These are phyloP conservation scores for Fusarium hostae DNA, from an alignment of 2,329 filamentous ascomycete genomes.

Conservation along the genomic window DNA sequence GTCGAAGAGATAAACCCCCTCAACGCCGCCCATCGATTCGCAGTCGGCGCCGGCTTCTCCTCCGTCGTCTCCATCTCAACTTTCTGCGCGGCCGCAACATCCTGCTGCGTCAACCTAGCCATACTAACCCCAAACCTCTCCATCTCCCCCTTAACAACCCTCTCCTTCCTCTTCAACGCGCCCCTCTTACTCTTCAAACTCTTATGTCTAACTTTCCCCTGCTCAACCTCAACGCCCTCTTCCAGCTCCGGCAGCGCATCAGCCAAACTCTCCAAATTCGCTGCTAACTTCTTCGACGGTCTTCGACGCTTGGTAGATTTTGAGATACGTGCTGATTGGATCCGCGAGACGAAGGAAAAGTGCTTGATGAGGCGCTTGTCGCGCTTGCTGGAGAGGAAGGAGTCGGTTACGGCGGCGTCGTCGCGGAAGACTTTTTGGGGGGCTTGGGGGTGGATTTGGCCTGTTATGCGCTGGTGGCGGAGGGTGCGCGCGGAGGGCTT, in stretches of 20 bases:
- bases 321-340: slow-evolving; percentile 65
- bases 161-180: slow-evolving; percentile 85
- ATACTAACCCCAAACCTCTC: slow-evolving; percentile 86
- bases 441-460: slow-evolving; percentile 60
- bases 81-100: slow-evolving; percentile 15
- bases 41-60: slow-evolving; percentile 52
- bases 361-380: slow-evolving; percentile 88
- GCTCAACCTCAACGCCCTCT: slow-evolving; percentile 57
- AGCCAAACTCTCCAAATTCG: slow-evolving; percentile 79
- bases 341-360: slow-evolving; percentile 79
- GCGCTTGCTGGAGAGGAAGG: slow-evolving; percentile 78
- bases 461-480: slow-evolving; percentile 62
- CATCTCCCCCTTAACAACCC: slow-evolving; percentile 81
- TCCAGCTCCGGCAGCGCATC: slow-evolving; percentile 79
- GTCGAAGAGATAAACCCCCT: slow-evolving; percentile 86
- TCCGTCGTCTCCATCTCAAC: slow-evolving; percentile 31
- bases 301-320: slow-evolving; percentile 55
- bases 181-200: slow-evolving; percentile 81
- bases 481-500: slow-evolving; percentile 70
- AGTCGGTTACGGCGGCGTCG: slow-evolving; percentile 62
- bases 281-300: slow-evolving; percentile 80
- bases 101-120: slow-evolving; percentile 71
- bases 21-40: slow-evolving; percentile 81
- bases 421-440: slow-evolving; percentile 64
- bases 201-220: slow-evolving; percentile 75